A percentile compares a stretch with the other conserved stretches of the same genome.
Evolutionary conservation across 2,329 filamentous ascomycete genomes (phyloP).

Genomic region (Ophidiomyces ophidiicola): DNA sequence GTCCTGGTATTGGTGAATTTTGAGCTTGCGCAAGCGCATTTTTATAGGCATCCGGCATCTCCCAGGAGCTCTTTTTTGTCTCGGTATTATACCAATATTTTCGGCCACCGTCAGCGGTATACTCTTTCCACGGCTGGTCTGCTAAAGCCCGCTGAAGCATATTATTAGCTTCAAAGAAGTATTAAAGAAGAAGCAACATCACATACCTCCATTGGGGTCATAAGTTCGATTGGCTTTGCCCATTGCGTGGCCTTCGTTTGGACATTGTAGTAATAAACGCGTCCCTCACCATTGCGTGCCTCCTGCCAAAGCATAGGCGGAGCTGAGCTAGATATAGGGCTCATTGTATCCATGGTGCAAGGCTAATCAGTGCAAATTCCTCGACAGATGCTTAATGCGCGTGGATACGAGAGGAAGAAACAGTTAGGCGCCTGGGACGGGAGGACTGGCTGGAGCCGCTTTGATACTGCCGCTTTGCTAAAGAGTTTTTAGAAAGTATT

Average conservation of each 20-base stretch:
- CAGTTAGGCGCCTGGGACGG: no score
- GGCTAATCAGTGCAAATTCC: neutral
- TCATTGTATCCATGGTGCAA: constrained; percentile 19
- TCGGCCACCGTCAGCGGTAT: constrained; percentile 70
- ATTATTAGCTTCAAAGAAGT: constrained; percentile 10
- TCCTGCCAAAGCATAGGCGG: constrained; percentile 60
- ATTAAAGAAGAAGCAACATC: constrained; percentile 10
- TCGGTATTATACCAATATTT: constrained; percentile 95
- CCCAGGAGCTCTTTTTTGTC: constrained; percentile 86
- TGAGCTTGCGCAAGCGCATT: constrained; percentile 52
- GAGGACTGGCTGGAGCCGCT: no score
- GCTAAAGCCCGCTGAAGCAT: constrained; percentile 54
- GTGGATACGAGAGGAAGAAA: no score
- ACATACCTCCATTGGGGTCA: constrained; percentile 66
- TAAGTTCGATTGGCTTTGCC: constrained; percentile 83
- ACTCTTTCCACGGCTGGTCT: constrained; percentile 85
- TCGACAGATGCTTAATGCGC: no score
- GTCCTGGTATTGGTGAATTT: constrained; percentile 32
- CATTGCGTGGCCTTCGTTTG: constrained; percentile 81
- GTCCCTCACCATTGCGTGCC: constrained; percentile 66
- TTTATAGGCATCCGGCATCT: constrained; percentile 76
- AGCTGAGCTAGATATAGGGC: constrained; percentile 19
- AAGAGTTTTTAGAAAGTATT: no score
- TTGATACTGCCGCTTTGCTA: no score
- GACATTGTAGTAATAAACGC: constrained; percentile 82